Base-by-base conservation (phyloP, 2,329 filamentous ascomycete genomes). In the Ophiostoma sp. region DNA sequence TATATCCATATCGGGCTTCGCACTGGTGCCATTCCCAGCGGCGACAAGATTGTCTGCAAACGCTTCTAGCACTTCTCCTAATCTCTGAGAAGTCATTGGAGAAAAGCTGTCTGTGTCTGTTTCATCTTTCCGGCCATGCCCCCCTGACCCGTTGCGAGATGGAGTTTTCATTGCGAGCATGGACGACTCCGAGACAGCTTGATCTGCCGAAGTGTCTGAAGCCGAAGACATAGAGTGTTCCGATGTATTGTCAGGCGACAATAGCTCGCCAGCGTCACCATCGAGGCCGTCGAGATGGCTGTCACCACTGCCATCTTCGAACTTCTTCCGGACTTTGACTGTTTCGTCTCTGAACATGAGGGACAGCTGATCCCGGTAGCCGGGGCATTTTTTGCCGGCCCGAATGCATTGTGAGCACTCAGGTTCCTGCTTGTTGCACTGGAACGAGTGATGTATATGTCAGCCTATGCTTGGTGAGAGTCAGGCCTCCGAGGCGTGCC, bases 281-380 rank as follows among this genome's bases (percentile, higher is more conserved):
- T 49, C 45, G 11, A 16, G 45, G 16, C 12, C 45, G 16, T 49
- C 16, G 14, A 18, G 14, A 5, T 27, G 16, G 62, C 44, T 38
- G 3, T 49, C 14, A 68, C 16, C 14, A 68, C 16, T 2, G 71
- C 72, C 16, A 72, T 77, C 83, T 68, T 84, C 82, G 27, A 83
- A 83, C 74, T 86, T 88, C 71, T 81, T 81, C 40, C 85, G 83
- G 63, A 88, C 85, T 73, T 87, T 85, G 72, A 80, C 83, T 73
- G 84, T 88, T 76, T 89, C 86, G 77, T 89, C 86, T 49, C 86
- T 84, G 74, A 89, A 89, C 82, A 89, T 84, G 69, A 89, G 78
- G 44, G 85, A 86, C 45, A 88, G 77, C 75, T 87, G 84, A 71
- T 89, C 86, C 72, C 87, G 81, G 73, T 89, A 89, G 6, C 87